Evolutionary conservation across 2,329 filamentous ascomycete genomes (phyloP), one percentile per base, ranked within the genome.

Genomic region (Monascus ruber): DNA sequence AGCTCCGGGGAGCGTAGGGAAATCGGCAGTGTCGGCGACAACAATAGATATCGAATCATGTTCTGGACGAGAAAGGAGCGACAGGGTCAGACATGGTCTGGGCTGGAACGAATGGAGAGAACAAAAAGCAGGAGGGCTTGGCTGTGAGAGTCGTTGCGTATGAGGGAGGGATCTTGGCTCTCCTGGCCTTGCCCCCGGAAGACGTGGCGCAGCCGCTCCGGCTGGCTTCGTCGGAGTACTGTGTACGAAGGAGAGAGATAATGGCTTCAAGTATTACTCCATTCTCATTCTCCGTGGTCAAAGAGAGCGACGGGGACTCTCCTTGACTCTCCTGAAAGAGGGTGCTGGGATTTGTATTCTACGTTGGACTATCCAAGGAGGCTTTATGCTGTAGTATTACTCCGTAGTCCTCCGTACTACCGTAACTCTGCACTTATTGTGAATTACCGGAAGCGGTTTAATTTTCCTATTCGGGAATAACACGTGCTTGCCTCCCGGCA

Each of bases 31-130:
- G 49, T 50, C 47, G 50, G 47, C 49, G 49, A 49, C 48, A 47
- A 42, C 42, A 47, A 42, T 48, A 49, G 49, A 52, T 49, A 51
- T 50, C 51, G 49, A 51, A 56, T 64, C 61, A 65, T 64, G 59
- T 56, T 63, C 57, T 60, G 50, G 45, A 42, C 38, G 47, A 42
- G 38, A 52, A 60, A 58, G 38, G 54, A 59, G 49, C 42, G 51
- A 50, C 45, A 48, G 45, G 40, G 37, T 45, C 50, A 49, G 46
- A 50, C 58, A 62, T 60, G 44, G 45, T 56, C 48, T 44, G 38
- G 32, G 31, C 27, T 24, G 36, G 26, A 33, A 41, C 36, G 33
- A 37, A n/a, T 31, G 36, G 34, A 42, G 40, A 44, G 36, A 46
- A 36, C 36, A 38, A 34, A 37, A 40, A 36, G 39, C 39, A 28